Percentiles rank a stretch among this genome's conserved stretches.
Conservation (phyloP, 768 basidiomycete genomes). For the Austroboletus eburneus region DNA sequence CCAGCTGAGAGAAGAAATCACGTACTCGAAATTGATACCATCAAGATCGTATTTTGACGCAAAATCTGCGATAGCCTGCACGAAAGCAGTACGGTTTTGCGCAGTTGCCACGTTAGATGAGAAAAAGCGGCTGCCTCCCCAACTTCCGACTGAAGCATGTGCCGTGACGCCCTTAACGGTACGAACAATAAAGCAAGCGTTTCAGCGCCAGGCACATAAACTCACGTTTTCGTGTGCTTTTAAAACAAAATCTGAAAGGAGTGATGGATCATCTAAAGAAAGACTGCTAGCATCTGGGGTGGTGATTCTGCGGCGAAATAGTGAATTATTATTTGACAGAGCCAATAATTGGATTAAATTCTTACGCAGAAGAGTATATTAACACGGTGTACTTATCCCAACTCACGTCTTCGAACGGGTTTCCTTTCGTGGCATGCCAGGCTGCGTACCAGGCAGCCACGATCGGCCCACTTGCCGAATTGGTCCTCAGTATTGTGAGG, state of each 20-base stretch:
- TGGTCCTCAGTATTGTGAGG: not conserved
- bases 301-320: slow-evolving; percentile 24
- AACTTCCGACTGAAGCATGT: slow-evolving; percentile 61
- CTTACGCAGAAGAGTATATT: slow-evolving; percentile 65
- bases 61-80: slow-evolving; percentile 46
- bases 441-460: slow-evolving; percentile 65
- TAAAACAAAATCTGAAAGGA: slow-evolving; percentile 53
- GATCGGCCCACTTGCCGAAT: slow-evolving; percentile 20
- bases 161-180: slow-evolving; percentile 48
- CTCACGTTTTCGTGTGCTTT: slow-evolving; percentile 33
- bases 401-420: slow-evolving; percentile 49
- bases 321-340: not conserved
- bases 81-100: slow-evolving; percentile 55
- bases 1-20: not conserved
- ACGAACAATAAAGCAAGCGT: not conserved
- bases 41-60: slow-evolving; percentile 48
- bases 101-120: slow-evolving; percentile 53
- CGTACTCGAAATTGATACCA: slow-evolving; percentile 39
- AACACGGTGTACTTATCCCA: slow-evolving; percentile 72
- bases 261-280: slow-evolving; percentile 34
- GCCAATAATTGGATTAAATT: not conserved
- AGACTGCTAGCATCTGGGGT: slow-evolving; percentile 31
- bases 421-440: slow-evolving; percentile 51
- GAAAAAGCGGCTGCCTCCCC: slow-evolving; percentile 59
- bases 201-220: not conserved